Evolutionary conservation across 1,284 basidiomycete species (phyloP).

Genomic region (Termitomyces sp.): DNA sequence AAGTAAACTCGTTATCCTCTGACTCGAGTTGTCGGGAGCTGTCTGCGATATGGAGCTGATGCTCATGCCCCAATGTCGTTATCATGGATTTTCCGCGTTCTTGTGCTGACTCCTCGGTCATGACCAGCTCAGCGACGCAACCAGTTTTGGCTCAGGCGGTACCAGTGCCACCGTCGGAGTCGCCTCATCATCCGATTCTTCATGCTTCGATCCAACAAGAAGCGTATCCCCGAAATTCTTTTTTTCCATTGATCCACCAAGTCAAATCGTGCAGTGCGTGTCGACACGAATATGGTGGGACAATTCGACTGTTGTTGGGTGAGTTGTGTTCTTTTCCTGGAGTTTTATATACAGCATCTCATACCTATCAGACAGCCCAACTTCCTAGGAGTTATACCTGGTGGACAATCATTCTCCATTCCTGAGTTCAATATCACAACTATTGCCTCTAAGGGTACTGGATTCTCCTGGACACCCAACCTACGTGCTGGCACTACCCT

Average conservation of each 20-base stretch:
- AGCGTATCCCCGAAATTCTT: constrained; percentile 51
- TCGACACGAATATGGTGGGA: constrained; percentile 63
- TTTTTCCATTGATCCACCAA: constrained; percentile 56
- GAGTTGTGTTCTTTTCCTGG: constrained; percentile 16
- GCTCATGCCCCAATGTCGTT: background rate
- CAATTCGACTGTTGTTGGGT: constrained; percentile 50
- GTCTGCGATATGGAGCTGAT: background rate
- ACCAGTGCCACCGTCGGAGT: constrained; percentile 64
- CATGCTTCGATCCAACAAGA: constrained; percentile 52
- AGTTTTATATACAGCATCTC: background rate
- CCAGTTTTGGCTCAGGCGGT: constrained; percentile 69
- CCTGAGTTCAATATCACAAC: constrained; percentile 42
- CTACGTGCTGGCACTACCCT: constrained; percentile 61
- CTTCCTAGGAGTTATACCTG: constrained; percentile 73
- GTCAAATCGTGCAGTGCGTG: constrained; percentile 58
- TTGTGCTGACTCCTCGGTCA: constrained; percentile 6
- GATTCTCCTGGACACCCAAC: constrained; percentile 65
- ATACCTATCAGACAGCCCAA: constrained; percentile 39
- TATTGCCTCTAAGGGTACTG: constrained; percentile 43
- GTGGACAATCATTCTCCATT: constrained; percentile 68
- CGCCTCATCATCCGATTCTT: constrained; percentile 43
- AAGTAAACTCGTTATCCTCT: background rate
- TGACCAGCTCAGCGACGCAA: constrained; percentile 62
- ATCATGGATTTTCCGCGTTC: background rate
- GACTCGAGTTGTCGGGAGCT: background rate